Conservation (phyloP, 2,329 filamentous ascomycete species). For the Aciculosporium take region DNA sequence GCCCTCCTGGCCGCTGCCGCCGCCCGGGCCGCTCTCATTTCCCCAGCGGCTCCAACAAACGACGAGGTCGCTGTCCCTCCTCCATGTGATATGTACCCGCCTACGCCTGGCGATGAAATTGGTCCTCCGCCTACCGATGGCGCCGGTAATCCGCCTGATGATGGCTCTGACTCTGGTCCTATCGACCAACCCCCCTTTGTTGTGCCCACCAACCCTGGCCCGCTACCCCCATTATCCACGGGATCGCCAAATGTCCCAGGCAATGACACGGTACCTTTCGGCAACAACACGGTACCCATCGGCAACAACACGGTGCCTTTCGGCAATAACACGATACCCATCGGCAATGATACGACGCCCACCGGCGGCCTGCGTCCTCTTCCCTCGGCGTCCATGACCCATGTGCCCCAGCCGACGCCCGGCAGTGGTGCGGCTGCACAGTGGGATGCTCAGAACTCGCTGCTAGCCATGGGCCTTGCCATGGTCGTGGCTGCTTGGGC, state of each 20-base stretch:
- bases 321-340: too few species aligned
- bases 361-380: conserved; percentile 1
- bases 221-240: neutral
- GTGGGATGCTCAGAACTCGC: conserved; percentile 5
- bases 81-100: neutral
- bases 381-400: neutral
- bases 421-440: conserved; percentile 2
- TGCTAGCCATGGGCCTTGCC: conserved; percentile 6
- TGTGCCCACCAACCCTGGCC: neutral
- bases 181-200: neutral
- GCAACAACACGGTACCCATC: too few species aligned
- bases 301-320: too few species aligned
- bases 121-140: too few species aligned
- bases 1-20: conserved; percentile 8
- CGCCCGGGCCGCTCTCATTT: neutral
- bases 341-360: neutral
- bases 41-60: neutral
- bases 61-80: neutral
- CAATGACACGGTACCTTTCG: too few species aligned
- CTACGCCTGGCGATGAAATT: too few species aligned
- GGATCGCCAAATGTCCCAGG: neutral
- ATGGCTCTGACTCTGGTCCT: neutral
- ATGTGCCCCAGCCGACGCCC: neutral
- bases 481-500: conserved; percentile 5
- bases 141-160: too few species aligned